Evolutionary conservation across 306 rosid genomes (phyloP).

Genomic region (Rosa persica): DNA sequence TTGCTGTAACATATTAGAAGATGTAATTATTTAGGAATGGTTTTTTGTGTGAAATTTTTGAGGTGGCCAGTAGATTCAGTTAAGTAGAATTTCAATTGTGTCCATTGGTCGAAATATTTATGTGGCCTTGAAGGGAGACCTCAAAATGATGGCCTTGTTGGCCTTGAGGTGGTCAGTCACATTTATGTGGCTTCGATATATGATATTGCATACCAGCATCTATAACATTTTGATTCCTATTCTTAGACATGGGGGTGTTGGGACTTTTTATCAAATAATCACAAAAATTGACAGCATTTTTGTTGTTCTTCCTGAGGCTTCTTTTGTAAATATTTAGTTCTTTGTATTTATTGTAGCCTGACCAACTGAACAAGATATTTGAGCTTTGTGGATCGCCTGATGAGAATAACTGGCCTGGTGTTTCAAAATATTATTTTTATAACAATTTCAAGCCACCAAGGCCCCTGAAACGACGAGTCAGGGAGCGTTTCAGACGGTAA

Average conservation of each 20-base stretch:
- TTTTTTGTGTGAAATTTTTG: not conserved
- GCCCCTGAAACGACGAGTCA: slow-evolving; percentile 59
- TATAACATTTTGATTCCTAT: not conserved
- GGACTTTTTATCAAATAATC: not conserved
- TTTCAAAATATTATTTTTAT: slow-evolving; percentile 58
- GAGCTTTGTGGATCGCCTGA: slow-evolving; percentile 81
- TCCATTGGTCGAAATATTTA: not conserved
- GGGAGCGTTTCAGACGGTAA: slow-evolving; percentile 63
- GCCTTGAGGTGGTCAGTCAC: not conserved
- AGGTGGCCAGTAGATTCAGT: not conserved
- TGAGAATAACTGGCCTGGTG: slow-evolving; percentile 74
- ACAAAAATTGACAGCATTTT: not conserved
- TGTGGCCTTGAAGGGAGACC: not conserved
- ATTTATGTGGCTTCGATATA: not conserved
- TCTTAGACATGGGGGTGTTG: not conserved
- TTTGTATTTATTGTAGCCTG: slow-evolving; percentile 49
- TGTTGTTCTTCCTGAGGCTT: not conserved
- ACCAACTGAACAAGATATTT: slow-evolving; percentile 64
- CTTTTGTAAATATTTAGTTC: slow-evolving; percentile 10
- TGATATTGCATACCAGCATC: not conserved
- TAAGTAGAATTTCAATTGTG: not conserved
- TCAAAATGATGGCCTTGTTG: not conserved
- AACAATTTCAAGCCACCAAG: slow-evolving; percentile 66
- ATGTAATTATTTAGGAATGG: not conserved
- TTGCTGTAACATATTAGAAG: not conserved